These are phyloP conservation scores for Gaertneriomyces semiglobifer DNA, from an alignment of 192 early-diverging fungal species.

Conservation along the genomic window DNA sequence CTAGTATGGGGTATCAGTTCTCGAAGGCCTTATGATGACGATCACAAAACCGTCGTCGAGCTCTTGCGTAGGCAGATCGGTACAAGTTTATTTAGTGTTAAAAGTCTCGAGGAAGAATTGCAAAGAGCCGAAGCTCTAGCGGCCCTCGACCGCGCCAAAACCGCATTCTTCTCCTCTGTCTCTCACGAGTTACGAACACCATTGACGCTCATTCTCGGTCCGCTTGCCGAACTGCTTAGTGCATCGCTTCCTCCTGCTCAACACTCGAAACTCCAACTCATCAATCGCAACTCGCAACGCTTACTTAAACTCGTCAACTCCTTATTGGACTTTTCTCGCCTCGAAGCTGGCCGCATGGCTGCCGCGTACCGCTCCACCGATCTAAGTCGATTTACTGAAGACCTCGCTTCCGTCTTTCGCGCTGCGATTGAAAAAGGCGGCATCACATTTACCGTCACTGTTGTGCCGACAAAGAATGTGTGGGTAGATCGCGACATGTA, in stretches of 20 bases:
- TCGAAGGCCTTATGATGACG: constrained; percentile 18
- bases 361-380: constrained; percentile 46
- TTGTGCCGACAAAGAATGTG: constrained; percentile 31
- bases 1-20: constrained; percentile 29
- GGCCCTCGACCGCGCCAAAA: constrained; percentile 40
- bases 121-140: constrained; percentile 29
- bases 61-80: constrained; percentile 22
- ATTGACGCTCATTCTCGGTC: constrained; percentile 49
- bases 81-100: constrained; percentile 6
- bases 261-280: constrained; percentile 33
- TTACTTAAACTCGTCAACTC: constrained; percentile 53
- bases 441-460: constrained; percentile 37
- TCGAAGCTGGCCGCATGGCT: constrained; percentile 46
- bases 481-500: constrained; percentile 43
- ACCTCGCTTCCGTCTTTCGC: constrained; percentile 32
- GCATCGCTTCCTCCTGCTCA: constrained; percentile 24
- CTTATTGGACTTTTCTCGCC: constrained; percentile 47
- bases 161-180: constrained; percentile 14
- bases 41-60: constrained; percentile 26
- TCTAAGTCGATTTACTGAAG: constrained; percentile 35
- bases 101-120: constrained; percentile 18
- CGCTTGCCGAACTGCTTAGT: constrained; percentile 42
- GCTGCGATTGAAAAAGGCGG: constrained; percentile 17
- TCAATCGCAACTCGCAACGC: constrained; percentile 43
- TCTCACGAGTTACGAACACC: constrained; percentile 44